Percentiles rank a stretch among this genome's conserved stretches.
Evolutionary conservation across 345 rosid genomes (phyloP).

Genomic region (Hevea brasiliensis): DNA sequence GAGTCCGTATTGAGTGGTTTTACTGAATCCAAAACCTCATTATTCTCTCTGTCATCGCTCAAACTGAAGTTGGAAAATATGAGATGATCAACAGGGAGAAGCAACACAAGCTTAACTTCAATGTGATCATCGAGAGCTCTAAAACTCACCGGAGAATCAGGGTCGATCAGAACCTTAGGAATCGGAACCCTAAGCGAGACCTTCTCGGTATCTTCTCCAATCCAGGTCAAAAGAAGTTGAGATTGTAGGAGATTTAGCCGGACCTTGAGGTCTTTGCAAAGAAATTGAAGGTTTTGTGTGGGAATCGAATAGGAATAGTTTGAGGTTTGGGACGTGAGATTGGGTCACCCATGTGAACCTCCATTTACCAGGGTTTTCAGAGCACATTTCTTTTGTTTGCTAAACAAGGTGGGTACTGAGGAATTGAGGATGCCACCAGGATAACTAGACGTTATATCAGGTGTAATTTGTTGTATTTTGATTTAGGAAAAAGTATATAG

Average conservation of each 20-base stretch:
- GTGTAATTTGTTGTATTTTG: too few species aligned
- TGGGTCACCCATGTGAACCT: constrained; percentile 98
- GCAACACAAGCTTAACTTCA: constrained; percentile 72
- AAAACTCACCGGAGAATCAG: constrained; percentile 48
- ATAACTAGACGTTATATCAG: too few species aligned
- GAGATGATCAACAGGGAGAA: constrained; percentile 88
- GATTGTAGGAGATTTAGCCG: constrained; percentile 37
- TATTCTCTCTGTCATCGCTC: constrained; percentile 25
- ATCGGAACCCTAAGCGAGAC: constrained; percentile 56
- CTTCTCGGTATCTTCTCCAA: constrained; percentile 17
- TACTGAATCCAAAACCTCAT: constrained; percentile 17
- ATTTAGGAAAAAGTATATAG: too few species aligned
- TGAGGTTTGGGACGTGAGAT: constrained; percentile 70
- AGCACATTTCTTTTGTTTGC: constrained; percentile 1
- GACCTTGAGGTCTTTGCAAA: constrained; percentile 51
- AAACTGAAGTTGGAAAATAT: constrained; percentile 47
- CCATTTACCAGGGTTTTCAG: constrained; percentile 45
- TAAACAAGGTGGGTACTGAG: too few species aligned
- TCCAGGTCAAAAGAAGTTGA: constrained; percentile 55
- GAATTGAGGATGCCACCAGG: too few species aligned
- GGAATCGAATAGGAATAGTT: constrained; percentile 66
- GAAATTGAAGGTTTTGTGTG: constrained; percentile 38
- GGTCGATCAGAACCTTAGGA: constrained; percentile 64
- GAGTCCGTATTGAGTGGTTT: constrained; percentile 50
- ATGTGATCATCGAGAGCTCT: constrained; percentile 74